These are phyloP conservation scores for Fusarium mexicanum DNA, from an alignment of 2,329 filamentous ascomycete genomes.

Conservation along the genomic window DNA sequence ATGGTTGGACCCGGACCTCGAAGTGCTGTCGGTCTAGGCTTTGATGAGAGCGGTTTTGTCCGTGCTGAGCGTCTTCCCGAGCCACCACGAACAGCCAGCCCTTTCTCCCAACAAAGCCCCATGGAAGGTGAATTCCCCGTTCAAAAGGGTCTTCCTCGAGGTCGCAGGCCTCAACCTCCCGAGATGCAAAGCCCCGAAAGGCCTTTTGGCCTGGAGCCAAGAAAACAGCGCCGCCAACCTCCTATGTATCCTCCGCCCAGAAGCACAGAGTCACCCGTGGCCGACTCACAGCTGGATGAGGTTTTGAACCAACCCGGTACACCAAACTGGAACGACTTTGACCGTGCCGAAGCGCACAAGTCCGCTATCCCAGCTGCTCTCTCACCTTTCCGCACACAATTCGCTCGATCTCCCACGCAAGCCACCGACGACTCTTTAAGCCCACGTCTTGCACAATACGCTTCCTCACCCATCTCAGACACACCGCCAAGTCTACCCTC, in stretches of 20 bases:
- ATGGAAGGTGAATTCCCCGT: slow-evolving; percentile 49
- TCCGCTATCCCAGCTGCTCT: slow-evolving; percentile 51
- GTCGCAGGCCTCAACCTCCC: slow-evolving; percentile 40
- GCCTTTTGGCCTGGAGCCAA: slow-evolving; percentile 30
- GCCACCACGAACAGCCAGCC: slow-evolving; percentile 39
- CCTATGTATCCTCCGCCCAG: slow-evolving; percentile 38
- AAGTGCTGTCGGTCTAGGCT: slow-evolving; percentile 38
- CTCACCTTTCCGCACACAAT: slow-evolving; percentile 38
- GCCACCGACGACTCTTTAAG: slow-evolving; percentile 7
- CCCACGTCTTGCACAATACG: slow-evolving; percentile 34
- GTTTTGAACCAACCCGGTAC: slow-evolving; percentile 18
- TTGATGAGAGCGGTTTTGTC: slow-evolving; percentile 37
- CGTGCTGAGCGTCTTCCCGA: slow-evolving; percentile 28
- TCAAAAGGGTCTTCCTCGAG: slow-evolving; percentile 49
- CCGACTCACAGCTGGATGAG: not conserved
- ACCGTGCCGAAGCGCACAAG: slow-evolving; percentile 42
- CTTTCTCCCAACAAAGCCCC: slow-evolving; percentile 37
- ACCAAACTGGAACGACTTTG: slow-evolving; percentile 45
- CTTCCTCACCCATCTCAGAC: slow-evolving; percentile 44
- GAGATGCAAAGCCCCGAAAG: slow-evolving; percentile 7
- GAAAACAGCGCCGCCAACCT: slow-evolving; percentile 36
- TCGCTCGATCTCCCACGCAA: slow-evolving; percentile 19
- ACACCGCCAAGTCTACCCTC: slow-evolving; percentile 48
- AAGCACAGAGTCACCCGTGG: slow-evolving; percentile 6
- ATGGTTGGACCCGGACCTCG: slow-evolving; percentile 12